A percentile compares a stretch with the other conserved stretches of the same genome.
Evolutionary conservation across 192 early-diverging fungal genomes (phyloP).

Genomic region (Gryganskiella cystojenkinii): DNA sequence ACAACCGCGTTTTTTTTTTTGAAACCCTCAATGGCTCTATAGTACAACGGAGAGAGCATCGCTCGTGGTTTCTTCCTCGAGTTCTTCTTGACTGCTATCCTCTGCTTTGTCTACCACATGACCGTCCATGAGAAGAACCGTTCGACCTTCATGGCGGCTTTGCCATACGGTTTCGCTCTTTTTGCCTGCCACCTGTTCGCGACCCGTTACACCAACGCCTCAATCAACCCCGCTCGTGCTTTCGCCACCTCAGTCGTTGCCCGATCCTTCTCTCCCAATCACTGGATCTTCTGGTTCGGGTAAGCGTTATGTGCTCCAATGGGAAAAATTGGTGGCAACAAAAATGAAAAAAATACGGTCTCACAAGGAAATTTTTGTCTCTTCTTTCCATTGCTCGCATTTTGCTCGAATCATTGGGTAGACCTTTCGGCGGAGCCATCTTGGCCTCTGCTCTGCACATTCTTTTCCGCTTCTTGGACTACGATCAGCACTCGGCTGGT

Average conservation of each 20-base stretch:
- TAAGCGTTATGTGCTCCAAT: neutral
- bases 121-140: conserved; percentile 42
- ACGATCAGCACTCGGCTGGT: conserved; percentile 22
- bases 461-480: conserved; percentile 46
- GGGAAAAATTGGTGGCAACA: neutral
- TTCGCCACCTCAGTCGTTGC: conserved; percentile 70
- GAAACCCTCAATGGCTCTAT: too few species aligned
- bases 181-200: conserved; percentile 41
- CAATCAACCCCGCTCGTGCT: conserved; percentile 76
- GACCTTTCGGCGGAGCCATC: conserved; percentile 36
- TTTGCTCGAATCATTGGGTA: neutral
- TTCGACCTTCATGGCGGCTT: conserved; percentile 39
- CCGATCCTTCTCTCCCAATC: conserved; percentile 53
- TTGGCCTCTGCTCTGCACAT: conserved; percentile 27
- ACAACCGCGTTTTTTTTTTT: too few species aligned
- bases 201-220: conserved; percentile 57
- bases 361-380: neutral
- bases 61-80: conserved; percentile 51
- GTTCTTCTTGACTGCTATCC: conserved; percentile 41
- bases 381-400: neutral
- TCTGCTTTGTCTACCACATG: conserved; percentile 49
- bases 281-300: conserved; percentile 76
- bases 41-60: conserved; percentile 24
- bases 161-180: conserved; percentile 30
- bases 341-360: conserved; percentile 7